A percentile compares a stretch with the other conserved stretches of the same genome.
Conservation (phyloP, 2,329 filamentous ascomycete species). For the Stagonosporopsis vannaccii region DNA sequence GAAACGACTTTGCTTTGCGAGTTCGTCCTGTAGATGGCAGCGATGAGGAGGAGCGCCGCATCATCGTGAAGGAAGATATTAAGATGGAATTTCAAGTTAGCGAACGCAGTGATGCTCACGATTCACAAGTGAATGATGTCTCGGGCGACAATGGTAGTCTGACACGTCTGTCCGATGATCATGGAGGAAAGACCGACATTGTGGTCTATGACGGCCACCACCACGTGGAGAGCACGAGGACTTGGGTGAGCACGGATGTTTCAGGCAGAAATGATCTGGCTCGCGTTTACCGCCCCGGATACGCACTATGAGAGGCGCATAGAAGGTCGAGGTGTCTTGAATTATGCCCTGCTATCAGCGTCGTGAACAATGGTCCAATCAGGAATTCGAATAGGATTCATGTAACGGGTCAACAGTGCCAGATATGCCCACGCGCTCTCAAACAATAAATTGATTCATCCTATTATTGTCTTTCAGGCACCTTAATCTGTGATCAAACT, state of each 20-base stretch:
- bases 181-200: not conserved
- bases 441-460: too few relatives aligned
- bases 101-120: not conserved
- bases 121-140: not conserved
- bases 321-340: too few relatives aligned
- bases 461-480: too few relatives aligned
- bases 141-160: not conserved
- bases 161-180: not conserved
- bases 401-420: too few relatives aligned
- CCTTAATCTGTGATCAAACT: too few relatives aligned
- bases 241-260: not conserved
- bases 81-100: constrained; percentile 3
- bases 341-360: too few relatives aligned
- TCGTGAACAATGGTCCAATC: too few relatives aligned
- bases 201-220: not conserved
- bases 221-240: not conserved
- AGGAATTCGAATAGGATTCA: too few relatives aligned
- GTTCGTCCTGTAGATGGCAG: not conserved
- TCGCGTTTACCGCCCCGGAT: not conserved
- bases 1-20: not conserved
- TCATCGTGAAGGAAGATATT: constrained; percentile 8
- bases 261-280: not conserved
- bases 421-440: too few relatives aligned
- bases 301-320: not conserved
- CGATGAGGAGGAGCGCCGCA: constrained; percentile 6